Conservation (phyloP, 768 basidiomycete species). For the Collybia sp. region DNA sequence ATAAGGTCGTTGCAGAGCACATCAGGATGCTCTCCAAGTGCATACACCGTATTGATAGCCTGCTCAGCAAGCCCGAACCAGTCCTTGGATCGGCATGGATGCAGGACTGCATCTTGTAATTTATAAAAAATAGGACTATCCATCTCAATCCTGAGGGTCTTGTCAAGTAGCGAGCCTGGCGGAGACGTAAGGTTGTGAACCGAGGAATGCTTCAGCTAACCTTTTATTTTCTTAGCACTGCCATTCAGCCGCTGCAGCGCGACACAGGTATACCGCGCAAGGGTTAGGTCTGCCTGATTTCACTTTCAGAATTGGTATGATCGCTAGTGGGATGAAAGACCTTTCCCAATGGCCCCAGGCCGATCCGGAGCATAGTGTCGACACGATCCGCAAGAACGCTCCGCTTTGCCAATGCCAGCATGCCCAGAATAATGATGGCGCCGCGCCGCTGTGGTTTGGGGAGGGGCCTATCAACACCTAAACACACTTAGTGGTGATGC, state of each 20-base stretch:
- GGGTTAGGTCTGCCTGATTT: conserved; percentile 73
- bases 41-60: conserved; percentile 93
- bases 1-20: conserved; percentile 75
- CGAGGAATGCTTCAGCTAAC: conserved; percentile 25
- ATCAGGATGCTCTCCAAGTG: conserved; percentile 92
- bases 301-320: not conserved
- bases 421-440: conserved; percentile 94
- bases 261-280: conserved; percentile 92
- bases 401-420: conserved; percentile 86
- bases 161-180: conserved; percentile 82
- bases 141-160: conserved; percentile 83
- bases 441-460: conserved; percentile 87
- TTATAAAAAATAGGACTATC: conserved; percentile 81
- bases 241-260: conserved; percentile 91
- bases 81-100: conserved; percentile 78
- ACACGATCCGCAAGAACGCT: conserved; percentile 73
- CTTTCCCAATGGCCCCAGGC: conserved; percentile 80
- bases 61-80: conserved; percentile 99
- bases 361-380: conserved; percentile 81
- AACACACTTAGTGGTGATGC: not conserved
- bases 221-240: conserved; percentile 96
- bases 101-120: conserved; percentile 75
- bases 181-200: conserved; percentile 1
- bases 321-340: conserved; percentile 29
- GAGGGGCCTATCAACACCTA: conserved; percentile 72